Evolutionary conservation across 305 asterid species (phyloP).

Genomic region (Coffea humblotiana): DNA sequence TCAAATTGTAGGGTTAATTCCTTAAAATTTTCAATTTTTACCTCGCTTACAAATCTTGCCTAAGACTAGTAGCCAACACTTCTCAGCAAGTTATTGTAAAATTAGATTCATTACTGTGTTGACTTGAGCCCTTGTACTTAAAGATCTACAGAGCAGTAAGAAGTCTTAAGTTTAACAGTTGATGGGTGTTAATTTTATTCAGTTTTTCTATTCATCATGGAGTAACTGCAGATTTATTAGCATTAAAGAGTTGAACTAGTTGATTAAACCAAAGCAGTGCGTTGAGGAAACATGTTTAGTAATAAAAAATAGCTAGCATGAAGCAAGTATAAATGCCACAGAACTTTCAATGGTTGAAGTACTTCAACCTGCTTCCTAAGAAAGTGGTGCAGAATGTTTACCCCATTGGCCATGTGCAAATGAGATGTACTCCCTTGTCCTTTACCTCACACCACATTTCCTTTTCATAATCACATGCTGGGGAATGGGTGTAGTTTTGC

Average conservation of each 20-base stretch:
- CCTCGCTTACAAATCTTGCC: not conserved
- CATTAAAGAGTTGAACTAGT: not conserved
- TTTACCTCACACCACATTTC: not conserved
- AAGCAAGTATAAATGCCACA: not conserved
- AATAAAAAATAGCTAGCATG: not conserved
- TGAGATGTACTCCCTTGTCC: not conserved
- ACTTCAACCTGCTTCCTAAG: not conserved
- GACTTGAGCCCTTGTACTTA: not conserved
- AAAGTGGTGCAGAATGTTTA: not conserved
- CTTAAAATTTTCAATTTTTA: slow-evolving; percentile 2
- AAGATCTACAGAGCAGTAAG: not conserved
- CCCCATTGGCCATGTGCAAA: not conserved
- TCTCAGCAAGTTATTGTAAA: not conserved
- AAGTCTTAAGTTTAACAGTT: not conserved
- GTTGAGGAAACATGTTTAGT: not conserved
- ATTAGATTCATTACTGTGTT: not conserved
- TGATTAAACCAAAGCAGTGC: not conserved
- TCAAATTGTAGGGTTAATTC: slow-evolving; percentile 49
- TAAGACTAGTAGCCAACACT: not conserved
- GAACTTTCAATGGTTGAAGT: no score
- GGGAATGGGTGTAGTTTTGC: not conserved
- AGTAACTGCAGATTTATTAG: not conserved
- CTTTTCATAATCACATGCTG: not conserved
- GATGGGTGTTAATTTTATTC: not conserved
- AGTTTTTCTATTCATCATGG: not conserved